These are phyloP conservation scores for Ophiosphaerella herpotricha DNA, from an alignment of 2,329 filamentous ascomycete genomes.

Conservation along the genomic window DNA sequence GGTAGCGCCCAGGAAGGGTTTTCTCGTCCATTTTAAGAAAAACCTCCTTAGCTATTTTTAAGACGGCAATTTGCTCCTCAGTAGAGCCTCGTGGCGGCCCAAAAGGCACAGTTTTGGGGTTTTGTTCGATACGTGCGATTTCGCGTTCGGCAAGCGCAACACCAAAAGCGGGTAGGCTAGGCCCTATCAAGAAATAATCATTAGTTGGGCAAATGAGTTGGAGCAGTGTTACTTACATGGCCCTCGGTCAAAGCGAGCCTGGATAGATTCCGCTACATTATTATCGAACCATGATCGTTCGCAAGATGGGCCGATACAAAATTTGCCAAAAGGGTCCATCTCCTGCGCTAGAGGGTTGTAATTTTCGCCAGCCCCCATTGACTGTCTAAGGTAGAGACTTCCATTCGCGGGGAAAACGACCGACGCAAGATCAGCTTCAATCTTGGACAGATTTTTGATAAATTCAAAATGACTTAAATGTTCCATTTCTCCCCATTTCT, in stretches of 20 bases:
- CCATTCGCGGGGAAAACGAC: slow-evolving; percentile 33
- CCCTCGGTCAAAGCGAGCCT: too few relatives aligned
- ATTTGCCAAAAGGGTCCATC: slow-evolving; percentile 12
- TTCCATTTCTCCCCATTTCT: slow-evolving; percentile 35
- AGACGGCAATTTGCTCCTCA: not conserved
- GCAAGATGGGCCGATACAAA: slow-evolving; percentile 20
- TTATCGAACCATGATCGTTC: too few relatives aligned
- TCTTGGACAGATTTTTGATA: slow-evolving; percentile 27
- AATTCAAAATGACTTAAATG: slow-evolving; percentile 26
- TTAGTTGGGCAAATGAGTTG: too few relatives aligned
- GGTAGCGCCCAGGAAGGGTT: slow-evolving; percentile 7
- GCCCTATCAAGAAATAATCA: too few relatives aligned
- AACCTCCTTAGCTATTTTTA: slow-evolving; percentile 17
- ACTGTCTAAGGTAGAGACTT: slow-evolving; percentile 37
- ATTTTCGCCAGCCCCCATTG: slow-evolving; percentile 7
- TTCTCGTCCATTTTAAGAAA: slow-evolving; percentile 10
- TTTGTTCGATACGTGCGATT: too few relatives aligned
- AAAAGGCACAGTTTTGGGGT: too few relatives aligned
- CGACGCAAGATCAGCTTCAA: slow-evolving; percentile 29
- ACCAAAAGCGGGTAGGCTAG: too few relatives aligned
- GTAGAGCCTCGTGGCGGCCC: too few relatives aligned
- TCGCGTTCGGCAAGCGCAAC: too few relatives aligned
- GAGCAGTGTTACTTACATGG: too few relatives aligned
- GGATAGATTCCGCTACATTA: too few relatives aligned
- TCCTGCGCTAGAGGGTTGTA: slow-evolving; percentile 7